phyloP scores from a whole-genome alignment of 345 rosid genomes.

The Anastatica hierochuntica region DNA sequence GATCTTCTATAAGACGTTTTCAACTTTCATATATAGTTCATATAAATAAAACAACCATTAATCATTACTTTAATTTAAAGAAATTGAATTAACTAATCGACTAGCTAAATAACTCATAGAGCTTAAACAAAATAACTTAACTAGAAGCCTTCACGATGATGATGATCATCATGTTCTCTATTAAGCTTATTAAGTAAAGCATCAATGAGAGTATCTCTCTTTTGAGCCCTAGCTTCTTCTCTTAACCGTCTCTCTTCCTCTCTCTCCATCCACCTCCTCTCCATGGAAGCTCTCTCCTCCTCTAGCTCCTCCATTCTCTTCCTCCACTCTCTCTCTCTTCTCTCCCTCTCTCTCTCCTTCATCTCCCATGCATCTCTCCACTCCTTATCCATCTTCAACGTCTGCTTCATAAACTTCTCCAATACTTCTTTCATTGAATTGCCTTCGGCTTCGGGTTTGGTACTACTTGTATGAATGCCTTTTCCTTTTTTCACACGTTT shows the following conservation, averaged over 20 bases:
- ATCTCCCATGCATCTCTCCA: conserved; percentile 81
- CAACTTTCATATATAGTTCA: background rate
- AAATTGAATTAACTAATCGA: background rate
- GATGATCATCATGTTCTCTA: conserved; percentile 34
- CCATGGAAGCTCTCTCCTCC: conserved; percentile 76
- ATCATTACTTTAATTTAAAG: background rate
- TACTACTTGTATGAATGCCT: conserved; percentile 13
- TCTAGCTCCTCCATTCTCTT: conserved; percentile 72
- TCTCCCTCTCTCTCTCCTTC: conserved; percentile 65
- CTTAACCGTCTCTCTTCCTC: conserved; percentile 84
- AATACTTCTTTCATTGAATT: conserved; percentile 40
- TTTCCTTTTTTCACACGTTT: conserved; percentile 46
- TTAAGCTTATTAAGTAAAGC: conserved; percentile 62
- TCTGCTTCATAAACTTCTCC: conserved; percentile 79
- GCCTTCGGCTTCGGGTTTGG: conserved; percentile 8
- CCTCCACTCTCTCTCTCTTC: conserved; percentile 86
- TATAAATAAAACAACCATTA: background rate
- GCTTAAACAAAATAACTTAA: too few relatives aligned
- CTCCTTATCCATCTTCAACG: conserved; percentile 61
- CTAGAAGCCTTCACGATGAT: conserved; percentile 24
- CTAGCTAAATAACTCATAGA: background rate
- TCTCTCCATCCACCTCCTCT: conserved; percentile 78
- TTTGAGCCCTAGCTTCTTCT: conserved; percentile 94
- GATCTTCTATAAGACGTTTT: background rate
- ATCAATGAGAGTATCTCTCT: conserved; percentile 72